Percentiles rank a stretch among this genome's conserved stretches.
These are phyloP conservation scores for Kazachstania sp. DNA, from an alignment of 1,139 yeast species.

Conservation along the genomic window DNA sequence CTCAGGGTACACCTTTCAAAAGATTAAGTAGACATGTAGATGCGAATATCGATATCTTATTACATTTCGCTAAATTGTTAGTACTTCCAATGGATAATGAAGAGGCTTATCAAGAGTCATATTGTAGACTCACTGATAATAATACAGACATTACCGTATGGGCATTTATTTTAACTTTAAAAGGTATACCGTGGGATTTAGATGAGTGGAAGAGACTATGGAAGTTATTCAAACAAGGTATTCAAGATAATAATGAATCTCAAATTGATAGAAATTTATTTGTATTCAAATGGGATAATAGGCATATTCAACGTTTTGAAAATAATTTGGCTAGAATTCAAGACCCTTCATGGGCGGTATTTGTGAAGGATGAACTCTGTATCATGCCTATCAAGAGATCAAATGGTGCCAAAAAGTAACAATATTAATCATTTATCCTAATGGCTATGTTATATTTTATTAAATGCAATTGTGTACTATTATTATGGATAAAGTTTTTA, in stretches of 20 bases:
- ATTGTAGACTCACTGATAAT: conserved; percentile 19
- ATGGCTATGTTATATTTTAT: neutral
- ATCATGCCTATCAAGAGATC: conserved; percentile 10
- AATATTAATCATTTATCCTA: neutral
- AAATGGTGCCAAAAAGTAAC: neutral
- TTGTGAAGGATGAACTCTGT: conserved; percentile 19
- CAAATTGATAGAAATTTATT: conserved; percentile 12
- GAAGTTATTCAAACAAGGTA: conserved; percentile 16
- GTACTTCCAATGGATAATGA: conserved; percentile 24
- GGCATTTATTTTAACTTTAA: conserved; percentile 25
- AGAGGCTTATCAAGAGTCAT: conserved; percentile 25
- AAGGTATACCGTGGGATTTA: conserved; percentile 29
- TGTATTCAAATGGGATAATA: conserved; percentile 20
- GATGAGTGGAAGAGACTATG: conserved; percentile 23
- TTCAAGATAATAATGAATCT: conserved; percentile 6
- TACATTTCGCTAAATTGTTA: conserved; percentile 20
- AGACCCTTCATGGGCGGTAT: conserved; percentile 25
- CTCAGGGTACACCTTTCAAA: conserved; percentile 17
- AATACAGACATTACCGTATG: conserved; percentile 24
- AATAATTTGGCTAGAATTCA: conserved; percentile 19
- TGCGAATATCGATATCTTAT: conserved; percentile 16
- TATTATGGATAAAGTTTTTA: neutral
- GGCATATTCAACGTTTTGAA: conserved; percentile 19
- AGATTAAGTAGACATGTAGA: conserved; percentile 25
- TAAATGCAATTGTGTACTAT: conserved; percentile 1